A percentile compares a stretch with the other conserved stretches of the same genome.
Evolutionary conservation across 2,329 filamentous ascomycete genomes (phyloP).

Genomic region (Neocucurbitaria cava): DNA sequence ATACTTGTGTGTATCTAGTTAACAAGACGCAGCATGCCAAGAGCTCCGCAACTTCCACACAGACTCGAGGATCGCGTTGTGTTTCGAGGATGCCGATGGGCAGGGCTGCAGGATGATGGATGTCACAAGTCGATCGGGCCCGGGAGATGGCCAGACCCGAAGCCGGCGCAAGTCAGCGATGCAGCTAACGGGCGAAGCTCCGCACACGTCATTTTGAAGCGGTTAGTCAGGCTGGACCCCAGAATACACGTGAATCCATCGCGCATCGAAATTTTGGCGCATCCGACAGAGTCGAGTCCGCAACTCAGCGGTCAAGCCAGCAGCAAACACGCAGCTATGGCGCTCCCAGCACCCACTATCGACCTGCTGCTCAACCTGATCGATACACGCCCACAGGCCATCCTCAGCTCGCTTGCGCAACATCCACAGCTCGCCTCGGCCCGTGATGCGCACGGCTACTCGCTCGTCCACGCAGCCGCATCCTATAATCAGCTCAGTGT

Average conservation of each 20-base stretch:
- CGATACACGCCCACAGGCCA: slow-evolving; percentile 77
- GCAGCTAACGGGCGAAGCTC: not conserved
- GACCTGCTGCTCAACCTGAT: slow-evolving; percentile 64
- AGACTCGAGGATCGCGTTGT: not conserved
- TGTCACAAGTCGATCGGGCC: not conserved
- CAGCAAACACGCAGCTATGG: slow-evolving; percentile 21
- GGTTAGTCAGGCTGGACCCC: not conserved
- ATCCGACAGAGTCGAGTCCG: not conserved
- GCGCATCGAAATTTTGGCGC: not conserved
- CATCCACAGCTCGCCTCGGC: slow-evolving; percentile 77
- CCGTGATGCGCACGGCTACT: slow-evolving; percentile 93
- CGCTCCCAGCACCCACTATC: slow-evolving; percentile 49
- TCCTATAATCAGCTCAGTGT: slow-evolving; percentile 90
- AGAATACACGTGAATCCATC: not conserved
- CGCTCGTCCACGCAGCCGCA: slow-evolving; percentile 87
- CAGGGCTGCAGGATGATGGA: not conserved
- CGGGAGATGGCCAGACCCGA: not conserved
- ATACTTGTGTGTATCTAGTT: not conserved
- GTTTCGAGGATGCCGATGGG: not conserved
- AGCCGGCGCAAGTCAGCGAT: not conserved
- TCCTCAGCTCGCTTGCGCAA: slow-evolving; percentile 76
- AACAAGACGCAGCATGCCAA: not conserved
- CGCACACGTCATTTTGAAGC: not conserved
- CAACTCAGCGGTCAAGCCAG: not conserved
- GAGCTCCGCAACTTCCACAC: not conserved